phyloP scores from a whole-genome alignment of 1,139 yeast species.

The Candida glucosophila region DNA sequence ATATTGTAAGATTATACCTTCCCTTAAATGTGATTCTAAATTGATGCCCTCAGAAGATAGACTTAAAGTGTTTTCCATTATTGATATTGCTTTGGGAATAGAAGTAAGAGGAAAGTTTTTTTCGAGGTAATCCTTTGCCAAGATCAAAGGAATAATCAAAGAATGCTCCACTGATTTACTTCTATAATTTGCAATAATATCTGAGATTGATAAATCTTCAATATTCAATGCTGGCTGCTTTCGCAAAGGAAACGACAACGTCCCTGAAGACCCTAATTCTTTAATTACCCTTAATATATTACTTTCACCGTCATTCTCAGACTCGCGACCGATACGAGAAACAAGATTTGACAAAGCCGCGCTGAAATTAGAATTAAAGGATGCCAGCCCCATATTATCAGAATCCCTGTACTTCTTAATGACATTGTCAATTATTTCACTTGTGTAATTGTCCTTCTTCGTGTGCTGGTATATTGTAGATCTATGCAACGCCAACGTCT shows the following conservation, averaged over 20 bases:
- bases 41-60: slow-evolving; percentile 7
- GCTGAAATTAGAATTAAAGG: slow-evolving; percentile 22
- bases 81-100: slow-evolving; percentile 12
- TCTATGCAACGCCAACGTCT: slow-evolving; percentile 52
- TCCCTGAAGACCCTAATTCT: not conserved
- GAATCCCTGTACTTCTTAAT: slow-evolving; percentile 6
- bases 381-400: slow-evolving; percentile 8
- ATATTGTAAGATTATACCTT: slow-evolving; percentile 1
- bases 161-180: slow-evolving; percentile 14
- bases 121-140: slow-evolving; percentile 31
- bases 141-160: slow-evolving; percentile 25
- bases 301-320: slow-evolving; percentile 15
- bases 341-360: slow-evolving; percentile 16
- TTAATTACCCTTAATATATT: slow-evolving; percentile 16
- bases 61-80: slow-evolving; percentile 20
- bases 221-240: slow-evolving; percentile 19
- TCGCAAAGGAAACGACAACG: too few relatives aligned
- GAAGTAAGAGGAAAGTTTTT: slow-evolving; percentile 7
- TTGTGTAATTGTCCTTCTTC: slow-evolving; percentile 19
- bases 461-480: slow-evolving; percentile 19
- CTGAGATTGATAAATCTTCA: slow-evolving; percentile 11
- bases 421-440: slow-evolving; percentile 17
- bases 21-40: slow-evolving; percentile 2
- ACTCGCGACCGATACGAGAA: slow-evolving; percentile 9
- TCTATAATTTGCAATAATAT: slow-evolving; percentile 18